Evolutionary conservation across 2,329 filamentous ascomycete genomes (phyloP).

Genomic region (Colletotrichum liaoningense): DNA sequence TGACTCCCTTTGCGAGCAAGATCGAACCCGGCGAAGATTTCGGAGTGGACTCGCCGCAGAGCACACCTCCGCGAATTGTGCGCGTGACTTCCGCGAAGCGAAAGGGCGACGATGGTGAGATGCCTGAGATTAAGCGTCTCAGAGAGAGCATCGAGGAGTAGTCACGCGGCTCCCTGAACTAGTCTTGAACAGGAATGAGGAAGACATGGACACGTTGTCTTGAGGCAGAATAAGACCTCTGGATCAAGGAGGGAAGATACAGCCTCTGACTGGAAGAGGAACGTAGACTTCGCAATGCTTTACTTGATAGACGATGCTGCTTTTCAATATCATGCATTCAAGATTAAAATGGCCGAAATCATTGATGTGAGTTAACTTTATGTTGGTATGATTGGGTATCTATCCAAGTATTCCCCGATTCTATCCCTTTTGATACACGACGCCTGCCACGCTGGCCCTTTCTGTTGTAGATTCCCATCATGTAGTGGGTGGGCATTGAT

Average conservation of each 20-base stretch:
- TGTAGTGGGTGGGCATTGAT: neutral
- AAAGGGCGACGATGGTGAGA: neutral
- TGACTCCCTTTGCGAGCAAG: neutral
- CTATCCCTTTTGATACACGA: neutral
- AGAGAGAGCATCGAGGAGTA: neutral
- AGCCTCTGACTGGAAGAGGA: neutral
- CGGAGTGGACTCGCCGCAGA: no score
- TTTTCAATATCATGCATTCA: neutral
- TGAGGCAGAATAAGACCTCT: no score
- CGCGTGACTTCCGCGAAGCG: neutral
- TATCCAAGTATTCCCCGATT: neutral
- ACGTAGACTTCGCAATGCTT: neutral
- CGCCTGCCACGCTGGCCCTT: neutral
- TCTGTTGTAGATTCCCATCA: neutral
- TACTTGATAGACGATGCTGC: no score
- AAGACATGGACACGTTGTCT: no score
- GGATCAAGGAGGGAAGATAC: no score
- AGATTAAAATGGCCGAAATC: neutral
- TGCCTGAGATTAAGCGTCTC: neutral
- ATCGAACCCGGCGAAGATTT: neutral
- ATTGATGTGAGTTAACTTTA: neutral
- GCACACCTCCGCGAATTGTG: neutral
- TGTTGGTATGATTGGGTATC: slow-evolving; percentile 5
- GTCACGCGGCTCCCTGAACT: no score
- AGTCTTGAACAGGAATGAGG: no score